A percentile compares a stretch with the other conserved stretches of the same genome.
These are phyloP conservation scores for Colletotrichum gigasporum DNA, from an alignment of 2,329 filamentous ascomycete species.

Conservation along the genomic window DNA sequence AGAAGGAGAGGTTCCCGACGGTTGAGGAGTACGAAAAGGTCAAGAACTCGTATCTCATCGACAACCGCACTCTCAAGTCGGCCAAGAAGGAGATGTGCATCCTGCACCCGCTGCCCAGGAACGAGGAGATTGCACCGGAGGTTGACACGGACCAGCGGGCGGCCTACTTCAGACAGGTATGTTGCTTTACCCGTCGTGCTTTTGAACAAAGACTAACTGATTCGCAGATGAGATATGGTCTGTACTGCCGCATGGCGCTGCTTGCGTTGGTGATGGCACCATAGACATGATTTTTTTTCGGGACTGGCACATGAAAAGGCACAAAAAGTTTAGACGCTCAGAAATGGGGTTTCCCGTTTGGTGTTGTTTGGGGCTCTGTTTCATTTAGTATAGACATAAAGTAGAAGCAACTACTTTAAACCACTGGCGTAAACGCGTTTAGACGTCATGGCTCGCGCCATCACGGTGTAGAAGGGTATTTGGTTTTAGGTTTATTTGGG, in stretches of 20 bases:
- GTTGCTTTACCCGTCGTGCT: slow-evolving; percentile 44
- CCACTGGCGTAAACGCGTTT: slow-evolving; percentile 21
- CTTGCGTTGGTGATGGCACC: slow-evolving; percentile 85
- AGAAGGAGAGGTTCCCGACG: slow-evolving; percentile 94
- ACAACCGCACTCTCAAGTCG: slow-evolving; percentile 88
- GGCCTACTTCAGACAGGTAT: slow-evolving; percentile 98
- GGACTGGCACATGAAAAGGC: slow-evolving; percentile 13
- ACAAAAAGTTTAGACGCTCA: slow-evolving; percentile 24
- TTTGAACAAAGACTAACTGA: slow-evolving; percentile 48
- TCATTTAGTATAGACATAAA: slow-evolving; percentile 24
- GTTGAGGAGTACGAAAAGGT: slow-evolving; percentile 83
- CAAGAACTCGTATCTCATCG: slow-evolving; percentile 88
- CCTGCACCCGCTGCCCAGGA: slow-evolving; percentile 93
- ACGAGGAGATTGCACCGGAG: slow-evolving; percentile 92
- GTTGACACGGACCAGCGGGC: slow-evolving; percentile 97
- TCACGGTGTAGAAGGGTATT: slow-evolving; percentile 19
- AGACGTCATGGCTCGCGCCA: slow-evolving; percentile 26
- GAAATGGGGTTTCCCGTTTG: background rate
- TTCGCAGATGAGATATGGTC: slow-evolving; percentile 90
- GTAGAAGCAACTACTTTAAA: slow-evolving; percentile 31
- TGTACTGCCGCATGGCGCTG: slow-evolving; percentile 98
- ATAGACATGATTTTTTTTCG: slow-evolving; percentile 32
- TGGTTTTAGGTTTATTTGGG: slow-evolving; percentile 19
- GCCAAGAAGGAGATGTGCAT: slow-evolving; percentile 95
- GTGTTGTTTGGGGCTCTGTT: slow-evolving; percentile 21